A percentile compares a stretch with the other conserved stretches of the same genome.
Evolutionary conservation across 2,329 filamentous ascomycete species (phyloP).

Genomic region (Neofusicoccum parvum): DNA sequence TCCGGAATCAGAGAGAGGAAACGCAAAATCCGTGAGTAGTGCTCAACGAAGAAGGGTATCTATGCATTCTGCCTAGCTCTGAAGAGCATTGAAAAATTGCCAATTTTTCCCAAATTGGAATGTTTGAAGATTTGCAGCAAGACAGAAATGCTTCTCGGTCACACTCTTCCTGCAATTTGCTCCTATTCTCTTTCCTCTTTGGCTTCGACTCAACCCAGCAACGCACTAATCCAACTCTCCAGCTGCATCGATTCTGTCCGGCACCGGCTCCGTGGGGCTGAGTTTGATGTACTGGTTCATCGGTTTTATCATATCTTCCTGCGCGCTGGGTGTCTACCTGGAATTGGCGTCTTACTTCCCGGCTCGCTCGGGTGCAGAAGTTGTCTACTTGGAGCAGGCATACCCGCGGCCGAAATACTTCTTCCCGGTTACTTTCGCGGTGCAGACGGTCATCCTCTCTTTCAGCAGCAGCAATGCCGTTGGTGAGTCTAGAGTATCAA

Average conservation of each 20-base stretch:
- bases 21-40: background rate
- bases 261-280: constrained; percentile 64
- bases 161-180: too few species aligned
- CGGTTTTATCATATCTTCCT: constrained; percentile 60
- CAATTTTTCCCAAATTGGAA: too few species aligned
- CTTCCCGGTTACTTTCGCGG: constrained; percentile 50
- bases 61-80: too few species aligned
- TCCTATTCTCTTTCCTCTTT: background rate
- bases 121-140: too few species aligned
- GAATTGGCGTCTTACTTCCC: constrained; percentile 68
- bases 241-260: constrained; percentile 51
- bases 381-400: constrained; percentile 69
- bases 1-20: too few species aligned
- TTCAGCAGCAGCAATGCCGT: constrained; percentile 69
- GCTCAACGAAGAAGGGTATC: too few species aligned
- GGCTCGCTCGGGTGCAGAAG: constrained; percentile 66
- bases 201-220: background rate
- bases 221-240: background rate
- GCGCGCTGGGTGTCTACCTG: constrained; percentile 62
- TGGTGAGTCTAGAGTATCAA: constrained; percentile 33
- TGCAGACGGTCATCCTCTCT: constrained; percentile 62
- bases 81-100: too few species aligned
- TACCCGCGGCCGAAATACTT: constrained; percentile 66
- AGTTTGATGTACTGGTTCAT: constrained; percentile 66
- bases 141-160: too few species aligned